These are phyloP conservation scores for Marasmius oreades DNA, from an alignment of 1,284 basidiomycete genomes.

Conservation along the genomic window DNA sequence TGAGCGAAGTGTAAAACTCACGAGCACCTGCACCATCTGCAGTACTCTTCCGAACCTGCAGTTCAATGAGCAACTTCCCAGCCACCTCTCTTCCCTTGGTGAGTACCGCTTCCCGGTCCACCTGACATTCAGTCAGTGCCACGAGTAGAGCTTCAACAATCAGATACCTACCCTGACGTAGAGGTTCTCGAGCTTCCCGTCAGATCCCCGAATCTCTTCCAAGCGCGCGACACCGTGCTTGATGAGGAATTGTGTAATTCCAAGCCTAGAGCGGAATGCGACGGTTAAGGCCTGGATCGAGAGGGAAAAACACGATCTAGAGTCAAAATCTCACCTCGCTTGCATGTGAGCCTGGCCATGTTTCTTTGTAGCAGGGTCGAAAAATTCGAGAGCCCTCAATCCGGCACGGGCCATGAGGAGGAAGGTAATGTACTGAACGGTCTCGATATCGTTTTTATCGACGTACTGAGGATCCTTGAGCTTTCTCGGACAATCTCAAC, in stretches of 20 bases:
- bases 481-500: background rate
- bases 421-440: conserved; percentile 79
- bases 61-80: conserved; percentile 70
- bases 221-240: conserved; percentile 66
- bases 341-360: conserved; percentile 94
- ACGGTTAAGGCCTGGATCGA: background rate
- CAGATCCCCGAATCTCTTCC: conserved; percentile 57
- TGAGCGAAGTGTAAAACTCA: conserved; percentile 71
- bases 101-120: conserved; percentile 68
- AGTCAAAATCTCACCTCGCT: conserved; percentile 50
- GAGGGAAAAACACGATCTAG: background rate
- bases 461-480: conserved; percentile 48
- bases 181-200: conserved; percentile 61
- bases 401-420: conserved; percentile 83
- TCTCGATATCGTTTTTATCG: conserved; percentile 63
- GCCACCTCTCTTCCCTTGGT: conserved; percentile 59
- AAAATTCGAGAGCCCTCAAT: conserved; percentile 76
- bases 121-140: conserved; percentile 32
- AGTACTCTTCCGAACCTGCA: conserved; percentile 81
- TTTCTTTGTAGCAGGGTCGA: conserved; percentile 75
- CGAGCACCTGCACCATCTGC: conserved; percentile 77
- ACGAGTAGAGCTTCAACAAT: background rate
- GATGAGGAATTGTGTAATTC: conserved; percentile 78
- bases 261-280: conserved; percentile 46
- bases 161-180: conserved; percentile 56